Evolutionary conservation across 495 filamentous ascomycete genomes (phyloP).

Genomic region (Annulohypoxylon moriforme): DNA sequence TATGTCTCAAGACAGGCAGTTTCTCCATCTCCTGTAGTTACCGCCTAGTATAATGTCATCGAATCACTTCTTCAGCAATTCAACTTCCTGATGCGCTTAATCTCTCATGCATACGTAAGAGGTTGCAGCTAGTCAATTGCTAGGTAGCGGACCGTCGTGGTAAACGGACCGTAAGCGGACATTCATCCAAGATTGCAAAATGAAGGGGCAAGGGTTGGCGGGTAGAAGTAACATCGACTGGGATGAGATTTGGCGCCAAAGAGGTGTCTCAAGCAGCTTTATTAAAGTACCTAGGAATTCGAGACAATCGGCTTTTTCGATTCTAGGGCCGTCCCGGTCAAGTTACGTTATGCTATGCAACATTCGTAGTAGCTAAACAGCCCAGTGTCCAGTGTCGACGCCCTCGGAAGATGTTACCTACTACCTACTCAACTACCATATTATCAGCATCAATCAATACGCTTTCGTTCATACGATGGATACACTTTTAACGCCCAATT

Average conservation of each 20-base stretch:
- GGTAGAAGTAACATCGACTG: constrained; percentile 28
- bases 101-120: constrained; percentile 23
- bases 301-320: constrained; percentile 22
- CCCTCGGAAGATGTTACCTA: constrained; percentile 12
- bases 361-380: not conserved
- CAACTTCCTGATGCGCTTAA: constrained; percentile 6
- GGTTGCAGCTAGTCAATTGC: not conserved
- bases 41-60: not conserved
- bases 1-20: constrained; percentile 8
- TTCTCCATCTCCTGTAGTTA: not conserved
- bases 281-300: constrained; percentile 28
- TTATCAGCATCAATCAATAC: not conserved
- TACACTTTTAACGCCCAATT: not conserved
- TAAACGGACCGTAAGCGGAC: constrained; percentile 35
- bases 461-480: not conserved
- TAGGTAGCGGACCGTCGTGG: constrained; percentile 11
- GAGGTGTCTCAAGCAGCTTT: constrained; percentile 16
- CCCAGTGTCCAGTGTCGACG: constrained; percentile 7
- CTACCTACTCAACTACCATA: no score
- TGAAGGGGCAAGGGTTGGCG: constrained; percentile 34
- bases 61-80: constrained; percentile 12
- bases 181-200: constrained; percentile 46
- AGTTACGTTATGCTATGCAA: constrained; percentile 16
- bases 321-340: constrained; percentile 13
- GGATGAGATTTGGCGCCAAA: constrained; percentile 25